These are phyloP conservation scores for Yarrowia yakushimensis DNA, from an alignment of 805 yeast species.

Conservation along the genomic window DNA sequence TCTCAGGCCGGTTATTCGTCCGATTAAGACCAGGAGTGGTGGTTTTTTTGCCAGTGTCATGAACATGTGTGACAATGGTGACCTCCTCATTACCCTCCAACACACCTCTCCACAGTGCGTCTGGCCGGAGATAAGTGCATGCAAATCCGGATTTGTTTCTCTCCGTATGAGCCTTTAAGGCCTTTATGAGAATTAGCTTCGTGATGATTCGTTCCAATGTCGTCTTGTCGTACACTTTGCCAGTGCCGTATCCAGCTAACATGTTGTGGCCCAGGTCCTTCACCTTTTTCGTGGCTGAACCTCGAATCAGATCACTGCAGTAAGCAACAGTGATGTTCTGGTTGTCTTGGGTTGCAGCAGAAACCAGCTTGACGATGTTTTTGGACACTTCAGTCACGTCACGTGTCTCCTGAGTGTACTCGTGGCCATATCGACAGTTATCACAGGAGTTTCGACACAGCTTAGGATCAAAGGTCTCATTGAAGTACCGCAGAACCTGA, in stretches of 20 bases:
- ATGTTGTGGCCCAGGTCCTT: slow-evolving; percentile 58
- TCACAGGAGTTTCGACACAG: slow-evolving; percentile 77
- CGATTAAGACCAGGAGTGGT: not conserved
- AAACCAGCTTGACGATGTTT: slow-evolving; percentile 57
- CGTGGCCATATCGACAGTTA: slow-evolving; percentile 57
- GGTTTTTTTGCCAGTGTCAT: not conserved
- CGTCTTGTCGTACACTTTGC: slow-evolving; percentile 58
- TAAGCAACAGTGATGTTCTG: slow-evolving; percentile 70
- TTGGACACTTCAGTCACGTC: slow-evolving; percentile 69
- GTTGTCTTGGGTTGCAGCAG: slow-evolving; percentile 44
- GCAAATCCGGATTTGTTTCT: slow-evolving; percentile 77
- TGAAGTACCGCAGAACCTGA: slow-evolving; percentile 86
- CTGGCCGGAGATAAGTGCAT: slow-evolving; percentile 64
- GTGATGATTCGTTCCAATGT: slow-evolving; percentile 81
- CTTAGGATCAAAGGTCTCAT: slow-evolving; percentile 68
- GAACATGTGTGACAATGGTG: slow-evolving; percentile 27
- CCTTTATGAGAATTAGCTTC: slow-evolving; percentile 62
- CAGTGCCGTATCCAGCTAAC: slow-evolving; percentile 65
- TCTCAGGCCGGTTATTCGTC: not conserved
- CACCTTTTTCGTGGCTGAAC: slow-evolving; percentile 62
- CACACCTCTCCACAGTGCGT: slow-evolving; percentile 52
- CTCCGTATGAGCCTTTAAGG: slow-evolving; percentile 66
- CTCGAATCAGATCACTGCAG: slow-evolving; percentile 79
- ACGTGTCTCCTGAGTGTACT: slow-evolving; percentile 29
- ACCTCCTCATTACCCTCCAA: slow-evolving; percentile 39